These are phyloP conservation scores for Aspergillaceae sp. DNA, from an alignment of 2,329 filamentous ascomycete species.

Conservation along the genomic window DNA sequence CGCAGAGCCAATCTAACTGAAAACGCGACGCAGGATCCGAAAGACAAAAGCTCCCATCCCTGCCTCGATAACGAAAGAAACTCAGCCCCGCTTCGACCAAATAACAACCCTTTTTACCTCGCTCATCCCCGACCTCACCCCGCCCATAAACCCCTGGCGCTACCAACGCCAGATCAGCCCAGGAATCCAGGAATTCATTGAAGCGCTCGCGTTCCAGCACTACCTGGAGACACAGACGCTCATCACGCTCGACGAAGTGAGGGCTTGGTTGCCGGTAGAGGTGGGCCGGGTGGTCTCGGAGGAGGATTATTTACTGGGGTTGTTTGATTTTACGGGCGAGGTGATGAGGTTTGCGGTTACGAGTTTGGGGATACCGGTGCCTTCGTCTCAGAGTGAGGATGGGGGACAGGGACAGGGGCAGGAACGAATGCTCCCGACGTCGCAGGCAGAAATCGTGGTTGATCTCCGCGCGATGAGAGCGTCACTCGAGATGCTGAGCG, in stretches of 20 bases:
- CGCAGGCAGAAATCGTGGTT: constrained; percentile 59
- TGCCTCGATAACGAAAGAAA: constrained; percentile 59
- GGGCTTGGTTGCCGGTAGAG: constrained; percentile 34
- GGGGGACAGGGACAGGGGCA: constrained; percentile 4
- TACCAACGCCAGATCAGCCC: constrained; percentile 68
- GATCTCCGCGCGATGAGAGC: constrained; percentile 74
- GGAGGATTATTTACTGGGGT: constrained; percentile 79
- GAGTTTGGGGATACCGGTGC: constrained; percentile 65
- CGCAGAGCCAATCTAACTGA: constrained; percentile 12
- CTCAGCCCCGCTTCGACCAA: constrained; percentile 58
- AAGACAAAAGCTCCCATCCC: constrained; percentile 47
- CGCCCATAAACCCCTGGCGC: constrained; percentile 65
- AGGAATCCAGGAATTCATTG: constrained; percentile 88
- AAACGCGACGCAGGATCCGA: not conserved
- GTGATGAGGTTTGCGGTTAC: constrained; percentile 96
- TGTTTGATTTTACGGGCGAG: constrained; percentile 92
- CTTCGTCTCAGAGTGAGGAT: not conserved
- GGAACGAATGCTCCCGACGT: constrained; percentile 17
- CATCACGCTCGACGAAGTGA: constrained; percentile 58
- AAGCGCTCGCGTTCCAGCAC: constrained; percentile 79
- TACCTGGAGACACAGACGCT: constrained; percentile 73
- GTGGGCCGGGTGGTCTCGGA: constrained; percentile 54
- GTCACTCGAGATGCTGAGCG: constrained; percentile 64
- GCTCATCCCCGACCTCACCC: constrained; percentile 65
- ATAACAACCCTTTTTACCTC: constrained; percentile 61